Base-by-base conservation (phyloP, 352 stramenopile genomes). In the Pythium guiyangense region DNA sequence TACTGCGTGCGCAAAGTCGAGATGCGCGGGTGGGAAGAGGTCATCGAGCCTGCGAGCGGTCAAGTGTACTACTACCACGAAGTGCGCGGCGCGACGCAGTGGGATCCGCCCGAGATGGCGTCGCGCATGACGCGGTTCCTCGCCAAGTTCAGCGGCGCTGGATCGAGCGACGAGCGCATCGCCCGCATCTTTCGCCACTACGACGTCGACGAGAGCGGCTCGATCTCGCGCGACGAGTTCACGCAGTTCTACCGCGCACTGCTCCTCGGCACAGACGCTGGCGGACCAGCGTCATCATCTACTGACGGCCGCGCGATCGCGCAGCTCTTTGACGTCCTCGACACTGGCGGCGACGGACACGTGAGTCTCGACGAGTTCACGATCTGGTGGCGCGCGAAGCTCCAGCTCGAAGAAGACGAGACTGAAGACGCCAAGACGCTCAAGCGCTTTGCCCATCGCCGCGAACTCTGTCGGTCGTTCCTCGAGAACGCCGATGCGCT, bases 331-430 rank as follows among this genome's bases (percentile, higher is more conserved):
- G 51, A 42, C 9, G 64, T 90, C 12, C 47, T 92, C 4, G 77
- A 92, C 58, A 82, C 71, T 6, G 84, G 75, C n/a, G 79, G 75
- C 15, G 81, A 90, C 39, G 79, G n/a, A n/a, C n/a, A 67, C 35
- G 81, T 90, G 31, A 88, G 63, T 53, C 54, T 88, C 3, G 79
- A 88, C 3, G 81, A 92, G 57, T 92, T 92, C 57, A 69, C 76
- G 46, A 40, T 80, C n/a, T 92, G 81, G 81, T 90, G 81, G 81
- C 71, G 74, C 56, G 79, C 81, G 1, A 92, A 88, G 35, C 59
- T 86, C 4, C 61, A 79, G 50, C 58, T 92, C 3, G 74, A 87
- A 54, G 57, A 71, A 5, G 71, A 85, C 18, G 81, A 79, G 18
- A 74, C 58, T 0, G 68, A 73, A 4, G 63, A 79, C 25, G 51